Evolutionary conservation across 495 filamentous ascomycete genomes (phyloP), one percentile per base, ranked within the genome.

Genomic region (Aspergillus wentii): DNA sequence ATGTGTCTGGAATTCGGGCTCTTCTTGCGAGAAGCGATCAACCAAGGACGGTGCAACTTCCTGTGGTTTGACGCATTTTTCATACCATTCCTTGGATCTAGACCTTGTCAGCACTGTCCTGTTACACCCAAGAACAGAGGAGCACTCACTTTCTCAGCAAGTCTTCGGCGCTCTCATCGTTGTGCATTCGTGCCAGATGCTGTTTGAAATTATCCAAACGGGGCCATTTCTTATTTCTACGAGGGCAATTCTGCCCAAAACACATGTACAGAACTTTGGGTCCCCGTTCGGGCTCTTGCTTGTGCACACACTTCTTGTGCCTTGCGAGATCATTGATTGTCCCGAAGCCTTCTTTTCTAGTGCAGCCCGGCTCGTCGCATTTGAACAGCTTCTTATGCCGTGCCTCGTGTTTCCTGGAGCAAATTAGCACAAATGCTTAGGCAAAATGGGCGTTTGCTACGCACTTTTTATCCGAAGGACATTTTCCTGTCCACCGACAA

Each of bases 181-280:
- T 53, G 61, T 98, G 91, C 53, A 92, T 82, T n/a, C 85, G 78
- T 40, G 72, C 74, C 30, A 94, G 69, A 49, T 98, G 92, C 39
- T 85, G 81, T 51, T 80, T 81, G 61, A 96, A 98, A 47, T 98
- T 98, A 58, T 98, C 92, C 35, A 84, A 59, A 6, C 92, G 78
- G 8, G 86, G 89, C 86, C 91, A 96, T 29, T 73, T 67, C 62
- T 96, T 96, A 13, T 72, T 65, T 36, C 76, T 80, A 15, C 73
- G 78, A 18, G 68, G 69, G 48, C 90, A 94, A 34, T 65, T 55
- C 30, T 61, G 71, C 5, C 83, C 70, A 38, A 68, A 65, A 51
- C 89, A 95, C 44, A 74, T 73, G 44, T 78, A 95, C 13, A 71
- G 74, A 47, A 80, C 76, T 21, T 71, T 72, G 29, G 63, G 59